phyloP scores from a whole-genome alignment of 108 stramenopile species.

The Aureococcus anophagefferens region DNA sequence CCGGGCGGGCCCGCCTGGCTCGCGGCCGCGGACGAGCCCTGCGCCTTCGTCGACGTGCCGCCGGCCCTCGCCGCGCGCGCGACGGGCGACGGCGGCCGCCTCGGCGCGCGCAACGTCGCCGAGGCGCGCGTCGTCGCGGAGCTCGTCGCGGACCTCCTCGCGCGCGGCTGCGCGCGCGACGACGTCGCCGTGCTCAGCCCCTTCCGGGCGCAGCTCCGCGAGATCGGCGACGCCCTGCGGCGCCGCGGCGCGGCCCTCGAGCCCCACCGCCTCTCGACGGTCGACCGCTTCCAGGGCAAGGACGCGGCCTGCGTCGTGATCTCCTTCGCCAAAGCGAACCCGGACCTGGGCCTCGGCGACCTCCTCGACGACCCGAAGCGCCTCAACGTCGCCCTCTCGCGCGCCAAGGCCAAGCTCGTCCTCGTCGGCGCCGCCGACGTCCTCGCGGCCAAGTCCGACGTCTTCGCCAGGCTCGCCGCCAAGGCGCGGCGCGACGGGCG shows the following conservation, averaged over 20 bases:
- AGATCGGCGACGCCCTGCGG: background rate
- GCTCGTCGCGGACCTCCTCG: background rate
- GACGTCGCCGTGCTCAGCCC: background rate
- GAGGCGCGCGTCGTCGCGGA: background rate
- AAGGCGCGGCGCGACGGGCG: no score
- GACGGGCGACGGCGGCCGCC: no score
- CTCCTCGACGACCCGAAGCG: slow-evolving; percentile 67
- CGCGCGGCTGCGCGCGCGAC: background rate
- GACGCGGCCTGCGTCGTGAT: slow-evolving; percentile 74
- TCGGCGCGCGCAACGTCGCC: background rate
- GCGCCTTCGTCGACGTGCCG: background rate
- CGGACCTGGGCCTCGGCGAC: slow-evolving; percentile 46
- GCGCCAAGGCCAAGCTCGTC: slow-evolving; percentile 76
- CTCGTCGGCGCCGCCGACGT: slow-evolving; percentile 49
- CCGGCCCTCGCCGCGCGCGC: background rate
- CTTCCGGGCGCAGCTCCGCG: background rate
- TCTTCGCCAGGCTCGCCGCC: background rate
- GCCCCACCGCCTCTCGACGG: slow-evolving; percentile 54
- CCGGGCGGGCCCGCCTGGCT: background rate
- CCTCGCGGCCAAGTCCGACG: background rate
- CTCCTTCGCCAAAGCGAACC: slow-evolving; percentile 57
- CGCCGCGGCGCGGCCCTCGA: no score
- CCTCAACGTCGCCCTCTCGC: slow-evolving; percentile 76
- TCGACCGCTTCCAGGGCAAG: slow-evolving; percentile 80
- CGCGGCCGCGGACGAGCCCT: background rate